Evolutionary conservation across 495 filamentous ascomycete genomes (phyloP).

Genomic region (Tetracladium setigerum): DNA sequence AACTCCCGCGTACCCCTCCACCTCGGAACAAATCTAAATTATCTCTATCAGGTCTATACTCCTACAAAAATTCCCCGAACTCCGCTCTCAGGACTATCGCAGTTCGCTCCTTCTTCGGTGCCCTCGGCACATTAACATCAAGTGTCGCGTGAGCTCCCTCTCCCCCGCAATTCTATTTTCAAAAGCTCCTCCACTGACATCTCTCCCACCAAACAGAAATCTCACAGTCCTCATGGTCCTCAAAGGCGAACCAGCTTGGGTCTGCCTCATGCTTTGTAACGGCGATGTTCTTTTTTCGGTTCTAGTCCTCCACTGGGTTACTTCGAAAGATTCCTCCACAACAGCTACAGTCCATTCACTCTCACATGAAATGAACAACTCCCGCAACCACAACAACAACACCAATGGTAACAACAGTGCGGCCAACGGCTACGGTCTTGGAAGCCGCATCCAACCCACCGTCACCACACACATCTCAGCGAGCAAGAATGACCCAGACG

Average conservation of each 20-base stretch:
- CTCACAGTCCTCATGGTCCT: constrained; percentile 41
- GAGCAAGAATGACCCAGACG: too few relatives aligned
- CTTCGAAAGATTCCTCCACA: constrained; percentile 32
- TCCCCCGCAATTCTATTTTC: constrained; percentile 3
- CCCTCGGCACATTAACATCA: constrained; percentile 36
- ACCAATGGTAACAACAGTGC: too few relatives aligned
- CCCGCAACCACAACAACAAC: too few relatives aligned
- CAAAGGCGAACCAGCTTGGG: constrained; percentile 46
- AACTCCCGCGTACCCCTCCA: constrained; percentile 4
- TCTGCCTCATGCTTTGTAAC: constrained; percentile 49
- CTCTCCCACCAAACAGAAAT: constrained; percentile 26
- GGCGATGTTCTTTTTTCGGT: constrained; percentile 46
- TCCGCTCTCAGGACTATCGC: constrained; percentile 29
- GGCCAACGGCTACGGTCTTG: too few relatives aligned
- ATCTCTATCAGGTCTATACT: constrained; percentile 25
- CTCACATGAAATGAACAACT: too few relatives aligned
- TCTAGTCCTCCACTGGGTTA: constrained; percentile 45
- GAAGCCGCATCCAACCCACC: too few relatives aligned
- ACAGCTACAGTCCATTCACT: too few relatives aligned
- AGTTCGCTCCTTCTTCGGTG: constrained; percentile 40
- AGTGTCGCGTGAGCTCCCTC: constrained; percentile 28
- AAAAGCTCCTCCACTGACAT: background rate
- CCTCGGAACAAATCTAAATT: constrained; percentile 22
- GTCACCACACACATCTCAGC: too few relatives aligned
- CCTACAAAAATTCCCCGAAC: constrained; percentile 13